These are phyloP conservation scores for Irpex sp. DNA, from an alignment of 1,284 basidiomycete genomes.

Conservation along the genomic window DNA sequence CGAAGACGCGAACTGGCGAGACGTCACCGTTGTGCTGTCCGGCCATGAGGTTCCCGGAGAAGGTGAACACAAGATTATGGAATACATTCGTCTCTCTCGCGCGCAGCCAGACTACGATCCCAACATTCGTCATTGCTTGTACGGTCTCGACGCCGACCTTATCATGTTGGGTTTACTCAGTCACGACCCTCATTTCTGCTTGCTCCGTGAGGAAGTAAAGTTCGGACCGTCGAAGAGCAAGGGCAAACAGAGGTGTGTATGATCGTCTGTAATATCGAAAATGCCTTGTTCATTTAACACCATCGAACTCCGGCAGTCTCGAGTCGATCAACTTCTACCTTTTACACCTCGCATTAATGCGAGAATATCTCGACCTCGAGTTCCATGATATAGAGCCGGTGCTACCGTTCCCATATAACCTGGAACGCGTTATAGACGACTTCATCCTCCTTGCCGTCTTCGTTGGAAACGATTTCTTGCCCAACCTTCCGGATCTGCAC, in stretches of 20 bases:
- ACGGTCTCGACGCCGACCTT: constrained; percentile 97
- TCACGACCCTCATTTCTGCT: constrained; percentile 98
- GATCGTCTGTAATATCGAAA: not conserved
- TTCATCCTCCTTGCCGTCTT: constrained; percentile 97
- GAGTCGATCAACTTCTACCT: constrained; percentile 94
- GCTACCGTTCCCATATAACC: constrained; percentile 70
- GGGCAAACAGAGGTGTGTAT: constrained; percentile 56
- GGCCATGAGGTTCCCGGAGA: constrained; percentile 99
- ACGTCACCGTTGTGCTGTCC: constrained; percentile 90
- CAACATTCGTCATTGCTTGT: constrained; percentile 94
- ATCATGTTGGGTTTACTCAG: constrained; percentile 97
- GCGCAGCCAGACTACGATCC: constrained; percentile 95
- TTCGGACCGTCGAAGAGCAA: constrained; percentile 87
- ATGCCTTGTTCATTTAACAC: not conserved
- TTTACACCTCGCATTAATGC: constrained; percentile 90
- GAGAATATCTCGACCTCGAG: constrained; percentile 96
- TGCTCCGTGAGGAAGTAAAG: constrained; percentile 96
- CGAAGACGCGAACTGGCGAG: constrained; percentile 92
- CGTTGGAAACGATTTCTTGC: constrained; percentile 96
- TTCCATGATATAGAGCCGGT: constrained; percentile 68
- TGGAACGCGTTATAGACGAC: constrained; percentile 96
- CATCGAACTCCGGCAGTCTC: constrained; percentile 42
- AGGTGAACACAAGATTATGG: constrained; percentile 99
- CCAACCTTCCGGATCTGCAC: constrained; percentile 94
- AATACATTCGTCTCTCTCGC: constrained; percentile 93